These are phyloP conservation scores for Tulasnella sp. DNA, from an alignment of 768 basidiomycete genomes.

Conservation along the genomic window DNA sequence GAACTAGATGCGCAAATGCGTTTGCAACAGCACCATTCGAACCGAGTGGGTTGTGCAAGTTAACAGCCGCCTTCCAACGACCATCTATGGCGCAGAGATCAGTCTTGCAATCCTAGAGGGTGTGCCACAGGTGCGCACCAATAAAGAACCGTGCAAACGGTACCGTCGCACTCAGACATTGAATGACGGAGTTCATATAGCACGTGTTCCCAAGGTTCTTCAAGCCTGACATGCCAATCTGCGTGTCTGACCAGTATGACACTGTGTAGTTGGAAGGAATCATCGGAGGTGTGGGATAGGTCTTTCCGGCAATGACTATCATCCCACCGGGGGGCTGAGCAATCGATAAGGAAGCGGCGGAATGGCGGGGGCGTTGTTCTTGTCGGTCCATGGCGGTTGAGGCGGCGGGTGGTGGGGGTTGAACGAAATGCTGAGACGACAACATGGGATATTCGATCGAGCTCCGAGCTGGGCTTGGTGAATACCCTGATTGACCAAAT, in stretches of 20 bases:
- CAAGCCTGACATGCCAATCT: conserved; percentile 76
- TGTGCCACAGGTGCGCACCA: conserved; percentile 48
- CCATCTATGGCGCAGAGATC: conserved; percentile 49
- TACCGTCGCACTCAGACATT: conserved; percentile 91
- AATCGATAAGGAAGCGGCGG: conserved; percentile 25
- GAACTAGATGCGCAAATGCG: conserved; percentile 78
- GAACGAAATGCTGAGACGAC: conserved; percentile 54
- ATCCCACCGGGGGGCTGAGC: conserved; percentile 39
- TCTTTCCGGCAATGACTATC: conserved; percentile 38
- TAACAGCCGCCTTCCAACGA: conserved; percentile 77
- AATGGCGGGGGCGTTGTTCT: conserved; percentile 53
- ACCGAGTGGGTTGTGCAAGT: conserved; percentile 79
- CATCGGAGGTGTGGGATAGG: conserved; percentile 44
- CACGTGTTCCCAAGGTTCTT: conserved; percentile 97
- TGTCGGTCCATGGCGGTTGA: conserved; percentile 67
- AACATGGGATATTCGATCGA: conserved; percentile 82
- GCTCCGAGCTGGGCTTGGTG: conserved; percentile 41
- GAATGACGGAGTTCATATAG: conserved; percentile 98
- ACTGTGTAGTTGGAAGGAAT: conserved; percentile 77
- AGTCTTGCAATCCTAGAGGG: background rate
- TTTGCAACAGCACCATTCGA: conserved; percentile 77
- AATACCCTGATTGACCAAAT: conserved; percentile 43
- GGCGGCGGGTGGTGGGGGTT: conserved; percentile 77
- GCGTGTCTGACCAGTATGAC: conserved; percentile 75
- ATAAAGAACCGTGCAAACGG: conserved; percentile 93